phyloP scores from a whole-genome alignment of 2,329 filamentous ascomycete genomes.

The Fusarium austroafricanum region DNA sequence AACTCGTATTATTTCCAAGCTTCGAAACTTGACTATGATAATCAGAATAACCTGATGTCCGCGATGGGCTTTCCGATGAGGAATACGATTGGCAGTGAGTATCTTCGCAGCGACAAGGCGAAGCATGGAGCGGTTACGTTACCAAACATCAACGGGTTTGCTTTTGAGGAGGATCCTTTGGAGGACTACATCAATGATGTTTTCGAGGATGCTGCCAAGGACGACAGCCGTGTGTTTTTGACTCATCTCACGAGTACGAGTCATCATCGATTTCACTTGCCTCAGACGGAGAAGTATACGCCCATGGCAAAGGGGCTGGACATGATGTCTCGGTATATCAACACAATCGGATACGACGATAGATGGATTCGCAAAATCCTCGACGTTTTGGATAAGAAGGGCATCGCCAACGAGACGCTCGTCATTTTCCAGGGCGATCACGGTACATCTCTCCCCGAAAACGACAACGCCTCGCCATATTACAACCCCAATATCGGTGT shows the following conservation, averaged over 20 bases:
- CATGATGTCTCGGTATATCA: conserved; percentile 50
- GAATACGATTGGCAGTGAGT: conserved; percentile 46
- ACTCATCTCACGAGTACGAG: conserved; percentile 53
- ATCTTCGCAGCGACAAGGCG: conserved; percentile 45
- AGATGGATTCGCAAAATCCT: conserved; percentile 49
- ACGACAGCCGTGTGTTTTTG: conserved; percentile 50
- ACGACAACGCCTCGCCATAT: conserved; percentile 47
- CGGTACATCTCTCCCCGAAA: conserved; percentile 50
- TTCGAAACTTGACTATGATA: conserved; percentile 50
- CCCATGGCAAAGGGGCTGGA: conserved; percentile 45
- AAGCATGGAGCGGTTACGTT: conserved; percentile 48
- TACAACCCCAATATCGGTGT: conserved; percentile 50
- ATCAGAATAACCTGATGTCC: conserved; percentile 48
- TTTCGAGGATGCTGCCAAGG: conserved; percentile 47
- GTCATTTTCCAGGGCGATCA: conserved; percentile 51
- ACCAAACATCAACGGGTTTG: conserved; percentile 52
- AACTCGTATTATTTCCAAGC: conserved; percentile 51
- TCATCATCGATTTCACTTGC: conserved; percentile 51
- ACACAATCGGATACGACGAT: conserved; percentile 50
- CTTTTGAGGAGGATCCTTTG: conserved; percentile 48
- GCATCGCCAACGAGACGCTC: conserved; percentile 50
- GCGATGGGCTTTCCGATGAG: conserved; percentile 48
- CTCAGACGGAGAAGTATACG: conserved; percentile 44
- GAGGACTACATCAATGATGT: conserved; percentile 51
- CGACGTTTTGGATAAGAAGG: conserved; percentile 47